Evolutionary conservation across 257 asterid species (phyloP), one percentile per base, ranked within the genome.

Genomic region (Jaltomata sinuosa): DNA sequence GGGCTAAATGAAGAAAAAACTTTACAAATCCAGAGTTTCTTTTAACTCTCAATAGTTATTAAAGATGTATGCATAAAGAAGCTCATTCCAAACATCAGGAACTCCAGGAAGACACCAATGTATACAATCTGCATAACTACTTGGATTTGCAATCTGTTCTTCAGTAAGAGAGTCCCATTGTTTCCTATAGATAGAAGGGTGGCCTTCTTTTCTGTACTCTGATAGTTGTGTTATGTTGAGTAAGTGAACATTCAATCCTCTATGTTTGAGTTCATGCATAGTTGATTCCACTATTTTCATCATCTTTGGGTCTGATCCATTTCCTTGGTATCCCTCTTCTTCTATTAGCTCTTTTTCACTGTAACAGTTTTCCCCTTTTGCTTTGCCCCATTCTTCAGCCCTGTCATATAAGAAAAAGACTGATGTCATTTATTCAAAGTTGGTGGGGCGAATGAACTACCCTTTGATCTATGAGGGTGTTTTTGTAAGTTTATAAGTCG

Each of bases 31-130:
- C 40, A 2, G n/a, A 22, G 11, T 14, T 16, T 6, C 27, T 61
- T 19, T 80, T 15, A 8, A 81, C 9, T 40, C 21, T 81, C 25
- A 62, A 40, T 59, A 34, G 52, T 79, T 62, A 38, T 88, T 85
- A 36, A 89, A 54, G 65, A 94, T 90, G 31, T 84, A 86, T 71
- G 98, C 92, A 81, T 91, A 93, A 61, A 94, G 88, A 49, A 95
- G 93, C 82, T 95, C 89, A 59, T 95, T 95, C 99, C 98, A 94
- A n/a, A 91, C 92, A 81, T 95, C 98, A 14, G 99, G 99, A 27
- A 95, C 97, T 81, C 99, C 99, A 0, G 99, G 98, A 57, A 95
- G 97, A 81, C 99, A 95, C 99, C 97, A 95, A 87, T 95, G 99
- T 76, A 91, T 91, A 76, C 99, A 95, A 85, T 95, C 98, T 2